Base-by-base conservation (phyloP, 108 stramenopile genomes). In the Cyclotella kingstonii region DNA sequence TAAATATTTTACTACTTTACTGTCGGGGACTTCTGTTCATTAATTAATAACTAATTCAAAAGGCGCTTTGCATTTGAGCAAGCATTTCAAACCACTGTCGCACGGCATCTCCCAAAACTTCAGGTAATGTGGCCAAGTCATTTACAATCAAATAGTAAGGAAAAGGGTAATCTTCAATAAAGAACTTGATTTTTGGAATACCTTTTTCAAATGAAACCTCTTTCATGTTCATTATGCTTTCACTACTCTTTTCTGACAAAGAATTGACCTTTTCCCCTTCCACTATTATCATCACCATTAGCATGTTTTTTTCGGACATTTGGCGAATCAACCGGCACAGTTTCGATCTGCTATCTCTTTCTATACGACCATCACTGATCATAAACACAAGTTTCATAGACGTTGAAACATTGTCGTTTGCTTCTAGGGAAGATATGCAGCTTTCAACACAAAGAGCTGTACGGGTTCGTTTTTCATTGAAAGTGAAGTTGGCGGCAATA, bases 161-260 rank as follows among this genome's bases (percentile, higher is more conserved):
- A 60, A 99, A 98, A 3, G 99, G 99, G 63, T 95, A 99, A 61
- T 94, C 96, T 42, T 98, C 99, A 21, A 99, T 90, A 82, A 98
- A 99, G 21, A 77, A 67, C 58, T 78, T 95, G 39, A 95, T 81
- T 35, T 91, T 77, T 8, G 96, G 87, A 46, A 93, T 94, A 9
- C 95, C 95, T 22, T 90, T 82, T n/a, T 81, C 87, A 70, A 96
- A 98, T 17, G 78, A 76, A 0, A 97, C 96, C 60, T 93, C 86
- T 58, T 95, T 91, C 84, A 96, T 98, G 57, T 94, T 82, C 57
- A 97, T 67, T 34, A 99, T 96, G 60, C 91, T 95, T 31, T 95
- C 92, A 28, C 84, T 84, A 40, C 82, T 92, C 14, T 65, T 63
- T 36, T 56, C 68, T 39, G 59, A 33, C 6, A 49, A 25, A 21